A percentile compares a stretch with the other conserved stretches of the same genome.
Evolutionary conservation across 2,329 filamentous ascomycete genomes (phyloP).

Genomic region (Dothistroma septosporum): DNA sequence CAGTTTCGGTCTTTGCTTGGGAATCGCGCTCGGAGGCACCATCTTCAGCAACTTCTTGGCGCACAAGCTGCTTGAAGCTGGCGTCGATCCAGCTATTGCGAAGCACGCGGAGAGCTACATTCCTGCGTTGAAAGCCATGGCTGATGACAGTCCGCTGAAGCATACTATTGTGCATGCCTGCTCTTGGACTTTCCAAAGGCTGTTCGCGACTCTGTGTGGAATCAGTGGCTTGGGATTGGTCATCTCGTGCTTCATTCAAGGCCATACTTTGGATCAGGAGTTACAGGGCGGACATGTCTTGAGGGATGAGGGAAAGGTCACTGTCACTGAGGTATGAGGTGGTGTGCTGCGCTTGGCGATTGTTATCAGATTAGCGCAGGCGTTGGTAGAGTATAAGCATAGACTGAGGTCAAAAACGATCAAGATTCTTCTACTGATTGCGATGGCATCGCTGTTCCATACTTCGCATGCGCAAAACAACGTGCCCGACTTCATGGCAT

Average conservation of each 20-base stretch:
- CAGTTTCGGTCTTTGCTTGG: slow-evolving; percentile 48
- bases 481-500: no score
- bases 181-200: slow-evolving; percentile 21
- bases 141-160: slow-evolving; percentile 12
- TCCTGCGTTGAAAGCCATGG: slow-evolving; percentile 15
- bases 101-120: slow-evolving; percentile 24
- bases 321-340: background rate
- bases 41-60: slow-evolving; percentile 39
- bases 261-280: slow-evolving; percentile 18
- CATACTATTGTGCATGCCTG: slow-evolving; percentile 15
- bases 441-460: no score
- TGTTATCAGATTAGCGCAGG: background rate
- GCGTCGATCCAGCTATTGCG: slow-evolving; percentile 15
- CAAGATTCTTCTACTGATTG: no score
- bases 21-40: slow-evolving; percentile 42
- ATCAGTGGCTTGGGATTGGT: slow-evolving; percentile 25
- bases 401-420: no score
- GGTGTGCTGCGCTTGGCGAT: background rate
- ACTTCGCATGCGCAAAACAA: no score
- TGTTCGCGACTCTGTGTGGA: slow-evolving; percentile 25
- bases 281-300: slow-evolving; percentile 14
- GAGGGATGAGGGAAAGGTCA: background rate
- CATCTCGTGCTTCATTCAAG: slow-evolving; percentile 14
- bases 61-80: slow-evolving; percentile 8
- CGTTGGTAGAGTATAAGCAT: background rate